These are phyloP conservation scores for Dissophora globulifera DNA, from an alignment of 192 early-diverging fungal genomes.

Conservation along the genomic window DNA sequence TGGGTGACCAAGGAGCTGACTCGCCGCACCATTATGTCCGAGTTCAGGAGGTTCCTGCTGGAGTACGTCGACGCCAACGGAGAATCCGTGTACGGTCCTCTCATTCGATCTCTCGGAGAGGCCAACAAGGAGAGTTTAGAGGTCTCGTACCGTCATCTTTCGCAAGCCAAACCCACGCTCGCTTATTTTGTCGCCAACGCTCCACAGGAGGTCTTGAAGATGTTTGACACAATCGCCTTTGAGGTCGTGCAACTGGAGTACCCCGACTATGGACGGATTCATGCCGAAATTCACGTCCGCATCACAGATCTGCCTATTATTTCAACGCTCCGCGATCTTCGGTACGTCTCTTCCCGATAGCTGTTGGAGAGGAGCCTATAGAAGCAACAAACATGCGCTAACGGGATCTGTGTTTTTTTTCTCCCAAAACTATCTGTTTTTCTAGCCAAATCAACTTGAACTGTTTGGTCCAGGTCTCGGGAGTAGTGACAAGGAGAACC, in stretches of 20 bases:
- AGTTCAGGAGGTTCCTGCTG: constrained; percentile 90
- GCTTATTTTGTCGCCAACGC: constrained; percentile 92
- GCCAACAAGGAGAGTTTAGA: constrained; percentile 84
- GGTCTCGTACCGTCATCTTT: constrained; percentile 86
- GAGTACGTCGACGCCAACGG: constrained; percentile 88
- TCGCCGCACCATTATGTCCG: constrained; percentile 82
- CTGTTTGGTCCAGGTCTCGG: constrained; percentile 88
- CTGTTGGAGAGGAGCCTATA: neutral
- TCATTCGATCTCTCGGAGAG: constrained; percentile 89
- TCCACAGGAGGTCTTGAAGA: constrained; percentile 86
- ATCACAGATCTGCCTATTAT: constrained; percentile 88
- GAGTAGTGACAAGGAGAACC: constrained; percentile 93
- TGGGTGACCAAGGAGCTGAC: constrained; percentile 90
- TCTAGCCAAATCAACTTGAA: constrained; percentile 88
- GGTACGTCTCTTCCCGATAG: constrained; percentile 43
- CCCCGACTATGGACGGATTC: constrained; percentile 91
- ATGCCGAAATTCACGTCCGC: constrained; percentile 93
- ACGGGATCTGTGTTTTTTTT: no score
- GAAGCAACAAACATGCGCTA: no score
- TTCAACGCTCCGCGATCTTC: constrained; percentile 88
- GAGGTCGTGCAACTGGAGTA: constrained; percentile 90
- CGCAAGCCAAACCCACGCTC: constrained; percentile 79
- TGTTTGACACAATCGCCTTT: constrained; percentile 94
- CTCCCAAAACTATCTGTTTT: no score
- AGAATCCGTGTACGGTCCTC: constrained; percentile 92